Conservation (phyloP, 2,329 filamentous ascomycete genomes). For the Diaporthe longicolla region DNA sequence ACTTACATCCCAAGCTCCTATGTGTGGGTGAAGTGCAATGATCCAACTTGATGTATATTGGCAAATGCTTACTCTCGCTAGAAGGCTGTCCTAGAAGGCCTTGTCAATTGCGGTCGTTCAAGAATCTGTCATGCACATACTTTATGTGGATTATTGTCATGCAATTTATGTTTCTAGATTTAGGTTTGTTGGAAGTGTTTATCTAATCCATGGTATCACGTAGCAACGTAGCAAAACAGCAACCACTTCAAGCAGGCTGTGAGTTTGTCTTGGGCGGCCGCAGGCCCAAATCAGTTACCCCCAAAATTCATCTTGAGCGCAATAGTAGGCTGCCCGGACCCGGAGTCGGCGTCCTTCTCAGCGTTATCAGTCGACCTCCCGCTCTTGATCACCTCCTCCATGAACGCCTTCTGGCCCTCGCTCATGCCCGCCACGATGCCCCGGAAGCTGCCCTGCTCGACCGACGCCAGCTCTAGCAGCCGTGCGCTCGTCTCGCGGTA, state of each 20-base stretch:
- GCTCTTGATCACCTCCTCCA: conserved; percentile 85
- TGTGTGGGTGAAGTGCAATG: too few relatives aligned
- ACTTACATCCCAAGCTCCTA: background rate
- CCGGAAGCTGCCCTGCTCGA: conserved; percentile 81
- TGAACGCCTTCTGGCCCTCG: conserved; percentile 77
- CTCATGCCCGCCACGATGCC: conserved; percentile 80
- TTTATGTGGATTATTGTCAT: background rate
- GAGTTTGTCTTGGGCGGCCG: background rate
- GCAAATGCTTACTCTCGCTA: background rate
- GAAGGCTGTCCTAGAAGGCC: too few relatives aligned
- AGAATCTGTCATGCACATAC: too few relatives aligned
- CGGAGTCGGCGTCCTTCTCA: conserved; percentile 57
- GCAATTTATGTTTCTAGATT: background rate
- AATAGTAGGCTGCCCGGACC: conserved; percentile 81
- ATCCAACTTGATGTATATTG: too few relatives aligned
- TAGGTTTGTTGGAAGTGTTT: background rate
- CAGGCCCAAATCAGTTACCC: conserved; percentile 46
- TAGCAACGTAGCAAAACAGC: background rate
- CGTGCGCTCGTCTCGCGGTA: conserved; percentile 82
- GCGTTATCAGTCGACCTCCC: conserved; percentile 64
- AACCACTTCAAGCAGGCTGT: background rate
- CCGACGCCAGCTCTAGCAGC: conserved; percentile 84
- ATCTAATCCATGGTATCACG: conserved; percentile 13
- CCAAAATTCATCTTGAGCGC: conserved; percentile 95
- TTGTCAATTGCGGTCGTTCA: background rate